phyloP scores from a whole-genome alignment of 108 stramenopile genomes.

The Bacterosira constricta region DNA sequence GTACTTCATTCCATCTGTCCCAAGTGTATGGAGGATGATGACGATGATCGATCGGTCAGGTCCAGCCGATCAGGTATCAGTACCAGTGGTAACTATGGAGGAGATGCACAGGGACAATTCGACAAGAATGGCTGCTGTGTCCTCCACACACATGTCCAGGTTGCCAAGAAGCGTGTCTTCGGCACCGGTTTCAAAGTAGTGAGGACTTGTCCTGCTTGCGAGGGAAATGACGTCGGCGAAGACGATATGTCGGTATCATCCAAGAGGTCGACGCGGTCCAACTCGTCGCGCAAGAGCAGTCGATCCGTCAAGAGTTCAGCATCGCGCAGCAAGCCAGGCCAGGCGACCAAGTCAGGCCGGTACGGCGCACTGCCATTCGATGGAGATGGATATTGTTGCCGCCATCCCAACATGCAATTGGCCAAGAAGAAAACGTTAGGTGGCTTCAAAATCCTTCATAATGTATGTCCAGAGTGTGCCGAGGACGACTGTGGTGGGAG shows the following conservation, averaged over 20 bases:
- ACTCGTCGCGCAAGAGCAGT: slow-evolving; percentile 2
- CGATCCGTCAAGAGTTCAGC: slow-evolving; percentile 5
- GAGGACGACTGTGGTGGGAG: background rate
- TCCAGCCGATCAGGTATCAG: slow-evolving; percentile 1
- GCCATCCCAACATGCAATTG: slow-evolving; percentile 1
- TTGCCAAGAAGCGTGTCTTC: slow-evolving; percentile 27
- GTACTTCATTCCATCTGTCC: slow-evolving; percentile 3
- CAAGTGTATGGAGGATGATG: slow-evolving; percentile 7
- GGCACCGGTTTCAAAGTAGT: slow-evolving; percentile 32
- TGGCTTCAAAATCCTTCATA: slow-evolving; percentile 6
- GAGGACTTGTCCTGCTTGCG: slow-evolving; percentile 29
- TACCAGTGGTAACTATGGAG: no score
- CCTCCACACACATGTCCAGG: slow-evolving; percentile 13
- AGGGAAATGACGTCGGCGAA: slow-evolving; percentile 1
- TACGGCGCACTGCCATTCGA: slow-evolving; percentile 20
- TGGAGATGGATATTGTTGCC: slow-evolving; percentile 20
- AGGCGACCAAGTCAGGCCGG: background rate
- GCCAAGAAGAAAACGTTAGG: slow-evolving; percentile 19
- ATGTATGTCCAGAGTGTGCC: slow-evolving; percentile 18
- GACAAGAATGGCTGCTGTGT: slow-evolving; percentile 28
- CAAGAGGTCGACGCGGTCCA: background rate
- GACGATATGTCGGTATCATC: slow-evolving; percentile 21
- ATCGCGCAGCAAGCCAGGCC: background rate
- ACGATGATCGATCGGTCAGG: background rate
- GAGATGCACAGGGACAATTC: slow-evolving; percentile 3